phyloP scores from a whole-genome alignment of 2,329 filamentous ascomycete genomes.

The Didymosphaeria variabile region DNA sequence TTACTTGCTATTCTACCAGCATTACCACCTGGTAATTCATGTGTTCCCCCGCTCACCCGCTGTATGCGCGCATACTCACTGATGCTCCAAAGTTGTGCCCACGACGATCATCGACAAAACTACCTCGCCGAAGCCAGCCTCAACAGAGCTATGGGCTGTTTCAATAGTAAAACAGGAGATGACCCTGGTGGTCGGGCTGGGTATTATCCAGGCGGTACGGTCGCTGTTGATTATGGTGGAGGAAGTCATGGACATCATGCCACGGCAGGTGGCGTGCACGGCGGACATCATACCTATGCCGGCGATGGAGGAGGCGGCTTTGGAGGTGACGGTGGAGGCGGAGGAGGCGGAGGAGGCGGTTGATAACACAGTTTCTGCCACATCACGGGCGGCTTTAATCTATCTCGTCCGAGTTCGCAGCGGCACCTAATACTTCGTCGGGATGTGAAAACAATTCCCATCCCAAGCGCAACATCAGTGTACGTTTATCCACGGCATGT shows the following conservation, averaged over 20 bases:
- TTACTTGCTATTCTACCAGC: not conserved
- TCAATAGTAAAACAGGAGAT: not conserved
- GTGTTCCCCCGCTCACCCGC: not conserved
- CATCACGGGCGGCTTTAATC: not conserved
- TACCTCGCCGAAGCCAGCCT: not conserved
- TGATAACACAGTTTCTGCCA: not conserved
- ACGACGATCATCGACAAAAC: not conserved
- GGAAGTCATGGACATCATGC: conserved; percentile 12
- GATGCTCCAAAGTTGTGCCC: not conserved
- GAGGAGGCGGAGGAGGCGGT: conserved; percentile 15
- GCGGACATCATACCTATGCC: conserved; percentile 15
- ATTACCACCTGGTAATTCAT: not conserved
- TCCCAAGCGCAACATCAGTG: too few relatives aligned
- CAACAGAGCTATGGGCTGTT: conserved; percentile 17
- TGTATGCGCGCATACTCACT: not conserved
- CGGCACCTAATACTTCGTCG: too few relatives aligned
- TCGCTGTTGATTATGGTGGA: not conserved
- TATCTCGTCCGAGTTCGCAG: too few relatives aligned
- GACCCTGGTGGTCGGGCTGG: not conserved
- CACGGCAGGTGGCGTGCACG: not conserved
- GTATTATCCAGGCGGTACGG: not conserved
- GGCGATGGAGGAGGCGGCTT: conserved; percentile 21
- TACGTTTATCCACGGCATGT: too few relatives aligned
- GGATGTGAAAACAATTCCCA: too few relatives aligned
- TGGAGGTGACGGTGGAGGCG: conserved; percentile 18